These are phyloP conservation scores for Nepenthes gracilis DNA, from an alignment of 148 eudicot species.

Conservation along the genomic window DNA sequence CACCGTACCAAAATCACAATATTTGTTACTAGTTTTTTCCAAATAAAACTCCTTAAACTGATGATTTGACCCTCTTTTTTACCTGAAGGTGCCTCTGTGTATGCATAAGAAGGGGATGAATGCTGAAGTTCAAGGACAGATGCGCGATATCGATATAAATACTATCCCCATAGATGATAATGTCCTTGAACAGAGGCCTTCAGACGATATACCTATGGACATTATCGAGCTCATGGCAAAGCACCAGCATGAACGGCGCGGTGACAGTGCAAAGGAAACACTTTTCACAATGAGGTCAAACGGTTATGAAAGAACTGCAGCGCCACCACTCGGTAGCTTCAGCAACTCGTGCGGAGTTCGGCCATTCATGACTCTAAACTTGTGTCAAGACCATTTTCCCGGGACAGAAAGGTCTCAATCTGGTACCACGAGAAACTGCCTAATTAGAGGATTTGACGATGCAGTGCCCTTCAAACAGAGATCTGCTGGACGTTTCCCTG, in stretches of 20 bases:
- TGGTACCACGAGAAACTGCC: constrained; percentile 6
- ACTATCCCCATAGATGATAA: constrained; percentile 23
- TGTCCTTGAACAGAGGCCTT: constrained; percentile 12
- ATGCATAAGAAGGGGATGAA: constrained; percentile 9
- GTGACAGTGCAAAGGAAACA: constrained; percentile 15
- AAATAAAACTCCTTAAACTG: background rate
- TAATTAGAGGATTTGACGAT: constrained; percentile 13
- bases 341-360: constrained; percentile 10
- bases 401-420: constrained; percentile 7
- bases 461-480: constrained; percentile 7
- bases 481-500: constrained; percentile 12
- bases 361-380: constrained; percentile 4
- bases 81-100: constrained; percentile 4
- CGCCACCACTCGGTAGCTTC: background rate
- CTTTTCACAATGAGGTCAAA: constrained; percentile 4
- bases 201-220: constrained; percentile 70
- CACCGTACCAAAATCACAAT: too few species aligned
- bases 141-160: constrained; percentile 16
- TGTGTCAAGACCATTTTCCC: constrained; percentile 9
- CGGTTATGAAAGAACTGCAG: constrained; percentile 5
- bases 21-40: background rate
- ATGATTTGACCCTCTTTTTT: background rate
- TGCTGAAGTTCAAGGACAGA: constrained; percentile 23
- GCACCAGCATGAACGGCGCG: constrained; percentile 45
- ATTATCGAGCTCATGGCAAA: constrained; percentile 63